Conservation (phyloP, 176 grass and related monocot genomes). For the Dendrocalamus sinicus region DNA sequence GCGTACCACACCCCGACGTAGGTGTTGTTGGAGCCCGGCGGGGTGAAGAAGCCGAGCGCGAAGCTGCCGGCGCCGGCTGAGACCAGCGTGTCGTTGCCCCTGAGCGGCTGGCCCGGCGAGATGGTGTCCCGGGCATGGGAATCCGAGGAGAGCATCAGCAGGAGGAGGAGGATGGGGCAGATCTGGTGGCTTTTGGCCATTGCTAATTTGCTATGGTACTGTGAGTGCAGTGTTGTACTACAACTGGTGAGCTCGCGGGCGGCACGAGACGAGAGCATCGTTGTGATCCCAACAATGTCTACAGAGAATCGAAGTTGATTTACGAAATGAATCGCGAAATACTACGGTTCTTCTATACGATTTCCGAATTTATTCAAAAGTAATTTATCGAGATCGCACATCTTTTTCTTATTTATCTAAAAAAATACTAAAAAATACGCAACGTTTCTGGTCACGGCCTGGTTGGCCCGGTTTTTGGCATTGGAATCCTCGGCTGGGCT, state of each 20-base stretch:
- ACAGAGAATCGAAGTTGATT: too few species aligned
- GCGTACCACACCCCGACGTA: slow-evolving; percentile 62
- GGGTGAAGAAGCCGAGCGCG: slow-evolving; percentile 64
- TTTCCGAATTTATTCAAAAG: too few species aligned
- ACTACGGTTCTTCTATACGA: too few species aligned
- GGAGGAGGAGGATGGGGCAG: neutral
- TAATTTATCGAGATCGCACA: too few species aligned
- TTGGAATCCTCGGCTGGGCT: neutral
- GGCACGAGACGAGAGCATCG: neutral
- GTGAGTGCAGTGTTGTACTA: neutral
- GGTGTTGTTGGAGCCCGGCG: slow-evolving; percentile 49
- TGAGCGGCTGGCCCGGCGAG: slow-evolving; percentile 39
- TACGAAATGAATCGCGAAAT: too few species aligned
- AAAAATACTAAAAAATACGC: too few species aligned
- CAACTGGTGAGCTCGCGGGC: neutral
- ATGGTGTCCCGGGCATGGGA: slow-evolving; percentile 43
- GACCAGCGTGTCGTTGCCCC: slow-evolving; percentile 46
- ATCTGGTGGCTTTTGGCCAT: slow-evolving; percentile 12
- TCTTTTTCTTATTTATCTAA: too few species aligned
- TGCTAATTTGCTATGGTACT: neutral
- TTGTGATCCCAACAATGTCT: neutral
- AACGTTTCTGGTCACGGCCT: neutral
- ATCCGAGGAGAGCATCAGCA: neutral
- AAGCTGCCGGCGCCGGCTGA: slow-evolving; percentile 46
- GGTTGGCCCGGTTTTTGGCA: too few species aligned